Conservation (phyloP, 441 rosid species). For the Omphalea diandra region DNA sequence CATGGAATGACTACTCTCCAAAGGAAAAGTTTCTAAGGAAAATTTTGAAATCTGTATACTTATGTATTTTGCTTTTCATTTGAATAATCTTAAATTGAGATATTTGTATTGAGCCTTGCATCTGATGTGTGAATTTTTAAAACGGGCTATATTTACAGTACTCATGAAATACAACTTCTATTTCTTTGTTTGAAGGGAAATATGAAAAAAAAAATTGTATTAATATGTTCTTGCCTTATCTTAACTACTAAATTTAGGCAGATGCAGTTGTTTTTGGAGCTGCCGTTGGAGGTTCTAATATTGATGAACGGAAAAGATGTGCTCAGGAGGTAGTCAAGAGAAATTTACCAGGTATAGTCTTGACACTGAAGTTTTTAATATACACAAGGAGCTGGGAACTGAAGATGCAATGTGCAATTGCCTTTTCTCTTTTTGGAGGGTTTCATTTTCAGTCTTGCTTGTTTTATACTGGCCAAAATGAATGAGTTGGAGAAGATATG, state of each 20-base stretch:
- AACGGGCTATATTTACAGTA: background rate
- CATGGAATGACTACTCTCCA: background rate
- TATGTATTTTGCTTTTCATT: background rate
- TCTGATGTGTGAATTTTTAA: background rate
- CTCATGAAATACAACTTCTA: background rate
- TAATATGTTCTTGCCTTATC: no score
- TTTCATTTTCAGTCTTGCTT: background rate
- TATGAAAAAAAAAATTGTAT: background rate
- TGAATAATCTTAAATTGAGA: background rate
- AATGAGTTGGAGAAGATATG: background rate
- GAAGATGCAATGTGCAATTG: constrained; percentile 2
- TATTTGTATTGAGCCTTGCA: background rate
- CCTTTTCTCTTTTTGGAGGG: background rate
- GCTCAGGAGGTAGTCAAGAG: constrained; percentile 50
- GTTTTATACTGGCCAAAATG: background rate
- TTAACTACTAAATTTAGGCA: constrained; percentile 27
- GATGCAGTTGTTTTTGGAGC: constrained; percentile 61
- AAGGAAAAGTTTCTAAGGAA: background rate
- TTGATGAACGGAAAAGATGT: constrained; percentile 52
- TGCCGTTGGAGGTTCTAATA: constrained; percentile 62
- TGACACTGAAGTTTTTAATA: constrained; percentile 2
- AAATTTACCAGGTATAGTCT: constrained; percentile 48
- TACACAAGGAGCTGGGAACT: background rate
- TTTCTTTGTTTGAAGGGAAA: background rate
- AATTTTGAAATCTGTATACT: background rate